Percentiles rank a stretch among this genome's conserved stretches.
Evolutionary conservation across 169 alveolate species (phyloP).

Genomic region (Theileria orientalis): DNA sequence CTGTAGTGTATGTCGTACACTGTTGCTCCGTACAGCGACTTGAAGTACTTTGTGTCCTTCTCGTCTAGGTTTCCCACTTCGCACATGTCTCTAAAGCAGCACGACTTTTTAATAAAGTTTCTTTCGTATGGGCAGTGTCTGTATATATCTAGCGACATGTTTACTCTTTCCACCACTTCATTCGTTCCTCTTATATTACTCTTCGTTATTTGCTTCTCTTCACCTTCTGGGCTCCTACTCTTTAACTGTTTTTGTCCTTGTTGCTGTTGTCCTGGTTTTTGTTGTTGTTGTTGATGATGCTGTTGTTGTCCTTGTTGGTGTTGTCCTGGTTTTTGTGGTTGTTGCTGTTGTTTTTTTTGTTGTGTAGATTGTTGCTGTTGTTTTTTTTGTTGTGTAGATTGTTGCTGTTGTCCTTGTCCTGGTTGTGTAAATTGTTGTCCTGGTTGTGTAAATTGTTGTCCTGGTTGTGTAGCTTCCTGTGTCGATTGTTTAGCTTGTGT

Average conservation of each 20-base stretch:
- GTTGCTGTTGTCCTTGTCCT: no score
- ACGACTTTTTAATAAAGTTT: conserved; percentile 22
- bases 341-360: no score
- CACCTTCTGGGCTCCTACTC: background rate
- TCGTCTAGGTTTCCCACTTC: conserved; percentile 20
- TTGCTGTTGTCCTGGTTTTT: background rate
- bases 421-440: background rate
- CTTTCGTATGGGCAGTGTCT: background rate
- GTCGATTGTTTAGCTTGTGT: no score
- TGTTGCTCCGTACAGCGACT: conserved; percentile 21
- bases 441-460: no score
- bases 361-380: no score
- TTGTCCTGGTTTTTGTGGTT: no score
- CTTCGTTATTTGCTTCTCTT: background rate
- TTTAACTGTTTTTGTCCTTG: background rate
- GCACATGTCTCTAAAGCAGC: conserved; percentile 28
- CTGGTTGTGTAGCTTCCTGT: no score
- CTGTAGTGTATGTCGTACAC: conserved; percentile 43
- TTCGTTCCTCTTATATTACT: background rate
- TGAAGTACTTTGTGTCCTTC: conserved; percentile 12
- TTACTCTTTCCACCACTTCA: background rate
- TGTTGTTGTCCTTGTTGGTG: no score
- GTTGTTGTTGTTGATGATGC: no score
- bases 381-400: no score
- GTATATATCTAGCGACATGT: background rate